Evolutionary conservation across 2,329 filamentous ascomycete species (phyloP), one percentile per base, ranked within the genome.

Genomic region (Fusarium staphyleae): DNA sequence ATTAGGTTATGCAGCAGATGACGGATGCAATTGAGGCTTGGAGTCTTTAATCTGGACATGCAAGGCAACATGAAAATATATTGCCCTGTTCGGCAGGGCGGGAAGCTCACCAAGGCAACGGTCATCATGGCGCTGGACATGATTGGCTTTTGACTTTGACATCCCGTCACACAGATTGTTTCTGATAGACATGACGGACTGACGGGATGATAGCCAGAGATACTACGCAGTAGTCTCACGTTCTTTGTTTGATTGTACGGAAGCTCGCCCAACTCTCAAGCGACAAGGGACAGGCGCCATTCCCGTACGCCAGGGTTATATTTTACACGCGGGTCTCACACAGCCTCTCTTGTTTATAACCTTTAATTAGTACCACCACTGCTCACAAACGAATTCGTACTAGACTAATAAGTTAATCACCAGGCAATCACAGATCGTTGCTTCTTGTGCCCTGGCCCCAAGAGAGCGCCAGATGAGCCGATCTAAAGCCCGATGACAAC

Each of bases 1-100:
- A 62, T 52, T 48, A 44, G 55, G 45, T 62, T 57, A 64, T 61
- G 57, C 50, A 45, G 45, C 34, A 45, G 58, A 59, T 63, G 62
- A 64, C 64, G 60, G 64, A 54, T 55, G 60, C 55, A 47, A 51
- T 66, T 52, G 60, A 65, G 60, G 64, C 65, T 67, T 54, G 50
- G 29, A 32, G 45, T 55, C 52, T 52, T 49, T 48, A 43, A 63
- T 66, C 57, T 64, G 41, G 47, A 44, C 48, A 36, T 43, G 36
- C 60, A 59, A 35, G 41, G 35, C 35, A 52, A 42, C 34, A 47
- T 41, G 43, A 54, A 44, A 61, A 42, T 53, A 55, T 26, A 48
- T 44, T 62, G 30, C 53, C 53, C 30, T 48, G 36, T 51, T 57
- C 18, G 55, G 43, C 36, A 13, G 33, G 30, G 37, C 29, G 28